A percentile compares a stretch with the other conserved stretches of the same genome.
phyloP scores from a whole-genome alignment of 495 filamentous ascomycete species.

The Tuber brumale region DNA sequence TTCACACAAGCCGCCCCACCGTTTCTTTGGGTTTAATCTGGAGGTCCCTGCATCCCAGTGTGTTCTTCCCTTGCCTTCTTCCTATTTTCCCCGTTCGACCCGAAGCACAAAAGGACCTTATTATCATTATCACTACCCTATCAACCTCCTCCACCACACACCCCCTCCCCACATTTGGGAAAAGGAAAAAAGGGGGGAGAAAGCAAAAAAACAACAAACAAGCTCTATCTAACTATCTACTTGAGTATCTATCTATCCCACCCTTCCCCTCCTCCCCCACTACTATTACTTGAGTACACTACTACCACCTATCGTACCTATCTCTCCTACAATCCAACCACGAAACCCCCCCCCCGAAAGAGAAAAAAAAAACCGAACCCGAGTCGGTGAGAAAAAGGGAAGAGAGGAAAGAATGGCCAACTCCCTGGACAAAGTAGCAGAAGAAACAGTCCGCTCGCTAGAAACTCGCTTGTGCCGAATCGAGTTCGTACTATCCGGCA shows the following conservation, averaged over 20 bases:
- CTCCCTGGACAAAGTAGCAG: slow-evolving; percentile 22
- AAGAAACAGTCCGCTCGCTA: slow-evolving; percentile 31
- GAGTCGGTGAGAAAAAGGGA: not conserved
- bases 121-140: not conserved
- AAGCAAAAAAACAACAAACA: not conserved
- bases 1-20: slow-evolving; percentile 12
- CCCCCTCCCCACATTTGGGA: not conserved
- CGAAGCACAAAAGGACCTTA: not conserved
- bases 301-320: not conserved
- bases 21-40: slow-evolving; percentile 12
- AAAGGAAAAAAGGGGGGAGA: not conserved
- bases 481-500: slow-evolving; percentile 35
- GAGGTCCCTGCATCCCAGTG: not conserved
- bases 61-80: not conserved
- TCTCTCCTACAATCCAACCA: not conserved
- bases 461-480: slow-evolving; percentile 33
- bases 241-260: not conserved
- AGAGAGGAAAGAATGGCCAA: slow-evolving; percentile 13
- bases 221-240: not conserved
- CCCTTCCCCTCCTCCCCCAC: not conserved
- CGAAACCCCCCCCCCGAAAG: not conserved
- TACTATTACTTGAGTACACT: not conserved
- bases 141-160: not conserved
- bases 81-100: not conserved
- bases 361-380: not conserved